A percentile compares a stretch with the other conserved stretches of the same genome.
These are phyloP conservation scores for Cryptococcus deneoformans DNA, from an alignment of 1,284 basidiomycete genomes.

Conservation along the genomic window DNA sequence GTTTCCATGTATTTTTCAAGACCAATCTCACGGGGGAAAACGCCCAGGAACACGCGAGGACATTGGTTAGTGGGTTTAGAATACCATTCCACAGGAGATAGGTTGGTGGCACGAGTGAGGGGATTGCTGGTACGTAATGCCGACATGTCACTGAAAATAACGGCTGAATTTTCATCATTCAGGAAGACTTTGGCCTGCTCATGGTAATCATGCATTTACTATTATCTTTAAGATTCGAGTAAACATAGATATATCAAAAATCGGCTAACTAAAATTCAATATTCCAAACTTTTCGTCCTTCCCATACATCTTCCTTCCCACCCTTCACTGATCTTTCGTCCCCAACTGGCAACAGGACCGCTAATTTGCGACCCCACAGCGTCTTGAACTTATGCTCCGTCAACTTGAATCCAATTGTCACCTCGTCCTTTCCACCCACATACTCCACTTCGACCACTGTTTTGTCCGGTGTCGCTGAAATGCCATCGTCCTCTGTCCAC, in stretches of 20 bases:
- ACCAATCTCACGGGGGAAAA: constrained; percentile 79
- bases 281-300: constrained; percentile 15
- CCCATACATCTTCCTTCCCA: constrained; percentile 19
- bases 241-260: too few relatives aligned
- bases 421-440: constrained; percentile 22
- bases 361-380: constrained; percentile 44
- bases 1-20: constrained; percentile 88
- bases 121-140: not conserved
- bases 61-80: constrained; percentile 82
- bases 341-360: constrained; percentile 43
- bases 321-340: constrained; percentile 33
- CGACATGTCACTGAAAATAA: not conserved
- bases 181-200: not conserved
- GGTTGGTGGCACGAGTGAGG: not conserved
- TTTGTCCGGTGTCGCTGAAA: constrained; percentile 38
- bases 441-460: constrained; percentile 42
- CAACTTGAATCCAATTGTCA: constrained; percentile 37
- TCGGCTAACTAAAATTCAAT: not conserved
- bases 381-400: constrained; percentile 43
- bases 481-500: constrained; percentile 53
- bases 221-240: not conserved
- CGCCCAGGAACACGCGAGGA: constrained; percentile 79
- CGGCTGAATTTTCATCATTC: not conserved
- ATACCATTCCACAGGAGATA: constrained; percentile 65
- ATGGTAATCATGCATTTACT: not conserved